Percentiles rank a stretch among this genome's conserved stretches.
phyloP scores from a whole-genome alignment of 2,329 filamentous ascomycete species.

The Verticillium isaacii region DNA sequence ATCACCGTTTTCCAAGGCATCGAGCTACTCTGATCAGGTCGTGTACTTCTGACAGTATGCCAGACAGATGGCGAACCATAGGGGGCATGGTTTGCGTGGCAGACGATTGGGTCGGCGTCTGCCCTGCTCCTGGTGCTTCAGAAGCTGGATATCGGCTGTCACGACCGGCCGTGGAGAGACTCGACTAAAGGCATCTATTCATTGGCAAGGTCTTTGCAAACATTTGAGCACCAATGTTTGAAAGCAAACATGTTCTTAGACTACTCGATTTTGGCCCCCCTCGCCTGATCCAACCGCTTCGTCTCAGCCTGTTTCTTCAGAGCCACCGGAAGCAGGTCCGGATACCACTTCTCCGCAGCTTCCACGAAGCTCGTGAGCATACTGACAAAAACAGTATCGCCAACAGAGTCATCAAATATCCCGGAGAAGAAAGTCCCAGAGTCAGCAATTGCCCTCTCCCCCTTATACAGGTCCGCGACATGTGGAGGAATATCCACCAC shows the following conservation, averaged over 20 bases:
- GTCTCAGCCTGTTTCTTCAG: not conserved
- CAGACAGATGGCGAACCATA: too few species aligned
- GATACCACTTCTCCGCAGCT: not conserved
- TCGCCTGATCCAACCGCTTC: not conserved
- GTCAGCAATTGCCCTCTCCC: not conserved
- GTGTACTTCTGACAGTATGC: not conserved
- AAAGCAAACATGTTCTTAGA: not conserved
- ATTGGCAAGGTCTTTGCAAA: not conserved
- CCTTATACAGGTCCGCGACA: not conserved
- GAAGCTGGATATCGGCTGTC: not conserved
- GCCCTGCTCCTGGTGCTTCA: too few species aligned
- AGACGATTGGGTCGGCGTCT: too few species aligned
- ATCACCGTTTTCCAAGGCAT: not conserved
- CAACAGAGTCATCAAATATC: not conserved
- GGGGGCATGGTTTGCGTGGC: too few species aligned
- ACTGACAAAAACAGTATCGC: not conserved
- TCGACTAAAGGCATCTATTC: not conserved
- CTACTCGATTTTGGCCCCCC: not conserved
- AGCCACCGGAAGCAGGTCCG: not conserved
- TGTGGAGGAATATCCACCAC: not conserved
- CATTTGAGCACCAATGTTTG: not conserved
- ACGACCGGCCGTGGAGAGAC: not conserved
- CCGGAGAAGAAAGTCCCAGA: not conserved
- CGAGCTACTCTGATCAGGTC: not conserved
- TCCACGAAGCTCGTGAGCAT: not conserved